These are phyloP conservation scores for Aureobasidium namibiae DNA, from an alignment of 2,329 filamentous ascomycete species.

Conservation along the genomic window DNA sequence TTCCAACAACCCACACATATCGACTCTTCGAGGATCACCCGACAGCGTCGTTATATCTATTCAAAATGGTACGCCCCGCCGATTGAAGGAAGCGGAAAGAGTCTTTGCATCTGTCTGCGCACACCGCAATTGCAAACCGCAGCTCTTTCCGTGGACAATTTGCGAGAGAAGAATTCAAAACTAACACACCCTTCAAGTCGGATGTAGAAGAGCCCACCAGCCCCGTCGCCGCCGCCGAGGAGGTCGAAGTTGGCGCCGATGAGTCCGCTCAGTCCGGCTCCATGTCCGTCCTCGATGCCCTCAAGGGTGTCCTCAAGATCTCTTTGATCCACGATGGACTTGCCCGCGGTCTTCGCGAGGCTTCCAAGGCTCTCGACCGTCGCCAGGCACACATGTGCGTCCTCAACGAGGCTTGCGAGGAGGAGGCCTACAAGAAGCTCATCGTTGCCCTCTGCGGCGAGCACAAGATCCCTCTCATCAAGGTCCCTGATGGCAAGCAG, in stretches of 20 bases:
- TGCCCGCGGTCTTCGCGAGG: slow-evolving; percentile 95
- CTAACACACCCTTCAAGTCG: too few species aligned
- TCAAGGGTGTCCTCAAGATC: slow-evolving; percentile 98
- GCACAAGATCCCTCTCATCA: slow-evolving; percentile 99
- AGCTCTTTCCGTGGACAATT: background rate
- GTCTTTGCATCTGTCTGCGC: background rate
- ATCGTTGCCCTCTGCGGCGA: slow-evolving; percentile 97
- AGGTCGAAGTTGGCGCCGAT: slow-evolving; percentile 95
- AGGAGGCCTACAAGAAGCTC: slow-evolving; percentile 99
- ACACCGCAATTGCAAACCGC: background rate
- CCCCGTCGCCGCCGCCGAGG: slow-evolving; percentile 66
- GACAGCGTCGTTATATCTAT: slow-evolving; percentile 26
- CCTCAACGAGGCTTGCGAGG: slow-evolving; percentile 98
- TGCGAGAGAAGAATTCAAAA: too few species aligned
- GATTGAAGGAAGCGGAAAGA: background rate
- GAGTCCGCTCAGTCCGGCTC: slow-evolving; percentile 70
- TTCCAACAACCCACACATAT: slow-evolving; percentile 9
- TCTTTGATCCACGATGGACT: slow-evolving; percentile 99
- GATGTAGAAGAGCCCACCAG: slow-evolving; percentile 99
- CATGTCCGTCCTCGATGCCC: slow-evolving; percentile 95
- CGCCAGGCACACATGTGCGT: slow-evolving; percentile 99
- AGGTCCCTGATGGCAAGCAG: slow-evolving; percentile 99
- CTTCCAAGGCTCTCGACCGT: slow-evolving; percentile 96
- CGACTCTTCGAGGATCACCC: slow-evolving; percentile 37
- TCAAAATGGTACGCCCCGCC: slow-evolving; percentile 32